Conservation (phyloP, 495 filamentous ascomycete genomes). For the Daldinia caldariorum region DNA sequence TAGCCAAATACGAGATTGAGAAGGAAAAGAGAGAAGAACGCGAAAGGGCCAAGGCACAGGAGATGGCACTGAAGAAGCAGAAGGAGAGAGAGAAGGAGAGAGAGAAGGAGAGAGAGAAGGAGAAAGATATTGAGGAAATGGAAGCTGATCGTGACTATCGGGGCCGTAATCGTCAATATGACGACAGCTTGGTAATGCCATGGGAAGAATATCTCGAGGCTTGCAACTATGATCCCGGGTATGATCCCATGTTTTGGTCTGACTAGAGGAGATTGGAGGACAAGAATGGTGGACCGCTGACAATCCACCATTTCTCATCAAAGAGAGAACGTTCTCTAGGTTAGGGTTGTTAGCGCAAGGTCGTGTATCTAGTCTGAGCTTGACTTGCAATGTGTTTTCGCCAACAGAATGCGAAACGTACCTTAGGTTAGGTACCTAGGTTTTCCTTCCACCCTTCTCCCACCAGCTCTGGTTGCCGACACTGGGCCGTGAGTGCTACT, state of each 20-base stretch:
- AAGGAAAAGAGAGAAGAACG: slow-evolving; percentile 16
- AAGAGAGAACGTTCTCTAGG: neutral
- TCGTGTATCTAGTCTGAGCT: neutral
- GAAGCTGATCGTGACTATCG: neutral
- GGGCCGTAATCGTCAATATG: neutral
- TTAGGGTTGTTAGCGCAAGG: neutral
- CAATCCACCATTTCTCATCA: neutral
- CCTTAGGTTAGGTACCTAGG: too few relatives aligned
- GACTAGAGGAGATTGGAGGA: neutral
- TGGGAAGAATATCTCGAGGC: slow-evolving; percentile 13
- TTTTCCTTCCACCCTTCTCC: too few relatives aligned
- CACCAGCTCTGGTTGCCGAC: too few relatives aligned
- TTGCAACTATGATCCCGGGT: neutral
- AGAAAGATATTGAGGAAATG: neutral
- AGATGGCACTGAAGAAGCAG: slow-evolving; percentile 26
- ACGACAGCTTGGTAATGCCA: neutral
- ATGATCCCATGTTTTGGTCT: neutral
- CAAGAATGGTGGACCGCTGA: neutral
- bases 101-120: slow-evolving; percentile 18
- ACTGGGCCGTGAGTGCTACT: too few relatives aligned
- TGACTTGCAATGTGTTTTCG: too few relatives aligned
- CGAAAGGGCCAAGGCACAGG: slow-evolving; percentile 19
- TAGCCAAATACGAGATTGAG: slow-evolving; percentile 19
- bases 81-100: slow-evolving; percentile 21
- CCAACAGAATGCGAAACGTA: too few relatives aligned